A percentile compares a stretch with the other conserved stretches of the same genome.
Conservation (phyloP, 2,329 filamentous ascomycete species). For the Trichoderma aggressivum region DNA sequence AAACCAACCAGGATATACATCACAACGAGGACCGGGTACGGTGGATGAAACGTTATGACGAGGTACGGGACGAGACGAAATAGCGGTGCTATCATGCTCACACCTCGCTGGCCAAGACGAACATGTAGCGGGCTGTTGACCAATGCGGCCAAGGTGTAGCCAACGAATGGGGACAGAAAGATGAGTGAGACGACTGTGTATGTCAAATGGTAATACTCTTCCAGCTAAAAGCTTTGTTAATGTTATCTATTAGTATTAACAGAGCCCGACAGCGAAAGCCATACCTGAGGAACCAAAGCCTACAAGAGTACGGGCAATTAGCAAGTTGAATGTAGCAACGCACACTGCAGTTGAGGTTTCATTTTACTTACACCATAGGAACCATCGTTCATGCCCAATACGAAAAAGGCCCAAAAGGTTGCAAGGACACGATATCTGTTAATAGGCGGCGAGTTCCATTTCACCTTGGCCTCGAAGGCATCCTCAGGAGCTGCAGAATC, state of each 20-base stretch:
- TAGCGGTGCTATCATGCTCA: slow-evolving; percentile 57
- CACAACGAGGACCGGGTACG: slow-evolving; percentile 63
- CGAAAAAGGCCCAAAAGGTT: slow-evolving; percentile 56
- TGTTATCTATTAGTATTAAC: not conserved
- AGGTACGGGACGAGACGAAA: slow-evolving; percentile 64
- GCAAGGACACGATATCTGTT: slow-evolving; percentile 49
- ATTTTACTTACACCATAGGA: slow-evolving; percentile 51
- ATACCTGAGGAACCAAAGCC: slow-evolving; percentile 13
- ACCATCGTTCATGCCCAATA: slow-evolving; percentile 57
- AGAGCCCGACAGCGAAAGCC: not conserved
- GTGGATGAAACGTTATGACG: slow-evolving; percentile 61
- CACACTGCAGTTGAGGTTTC: not conserved
- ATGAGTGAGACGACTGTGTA: slow-evolving; percentile 43
- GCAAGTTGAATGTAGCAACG: not conserved
- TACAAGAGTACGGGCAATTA: not conserved
- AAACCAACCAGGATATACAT: slow-evolving; percentile 66
- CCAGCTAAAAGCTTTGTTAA: slow-evolving; percentile 20
- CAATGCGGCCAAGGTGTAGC: slow-evolving; percentile 43
- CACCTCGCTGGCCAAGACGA: slow-evolving; percentile 48
- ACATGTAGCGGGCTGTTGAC: slow-evolving; percentile 39
- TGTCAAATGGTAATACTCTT: slow-evolving; percentile 38
- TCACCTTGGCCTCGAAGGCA: slow-evolving; percentile 28
- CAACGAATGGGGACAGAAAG: slow-evolving; percentile 41
- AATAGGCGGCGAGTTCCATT: slow-evolving; percentile 47
- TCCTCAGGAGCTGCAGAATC: not conserved